Evolutionary conservation across 495 filamentous ascomycete species (phyloP), one percentile per base, ranked within the genome.

Genomic region (Bathelium albidoporum): DNA sequence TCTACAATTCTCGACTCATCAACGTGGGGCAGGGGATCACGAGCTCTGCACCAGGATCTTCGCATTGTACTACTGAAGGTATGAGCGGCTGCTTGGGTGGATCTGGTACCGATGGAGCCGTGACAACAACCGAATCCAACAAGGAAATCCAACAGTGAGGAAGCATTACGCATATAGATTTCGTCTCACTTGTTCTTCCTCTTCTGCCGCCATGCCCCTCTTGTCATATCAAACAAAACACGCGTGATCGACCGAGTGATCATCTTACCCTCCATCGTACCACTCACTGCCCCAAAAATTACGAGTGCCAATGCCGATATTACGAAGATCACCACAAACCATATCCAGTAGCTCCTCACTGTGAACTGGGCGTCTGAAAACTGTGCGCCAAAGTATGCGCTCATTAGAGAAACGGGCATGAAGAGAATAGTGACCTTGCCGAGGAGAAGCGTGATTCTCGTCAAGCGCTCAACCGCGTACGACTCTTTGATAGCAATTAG

Each of bases 391-490:
- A 94, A 95, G 75, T 92, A 95, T n/a, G 78, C 86, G 12, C 88
- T 91, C 82, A 94, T 85, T 39, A 95, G 78, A 65, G 84, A 89
- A 65, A 95, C 85, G 2, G 90, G 90, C 52, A 95, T 76, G 75
- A 95, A 95, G 52, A 95, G 77, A 58, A 95, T 89, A 14, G 87
- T 90, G 52, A 88, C 83, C 70, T 93, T 93, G 29, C 88, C 89
- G 16, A 95, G 76, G n/a, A 94, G 75, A 43, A 91, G 89, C 0
- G 90, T 91, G 64, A 89, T 86, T 32, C 89, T 79, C 0, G 89
- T 92, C 26, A 95, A 79, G 32, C 85, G 82, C 59, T 92, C 89
- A 7, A 91, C 88, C 1, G 86, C 84, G 62, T 87, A 81, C 2
- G 88, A 89, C 75, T 95, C 87, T 69, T 89, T 89, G 69, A 93